Evolutionary conservation across 352 stramenopile species (phyloP), one percentile per base, ranked within the genome.

Genomic region (Globisporangium emineosum): DNA sequence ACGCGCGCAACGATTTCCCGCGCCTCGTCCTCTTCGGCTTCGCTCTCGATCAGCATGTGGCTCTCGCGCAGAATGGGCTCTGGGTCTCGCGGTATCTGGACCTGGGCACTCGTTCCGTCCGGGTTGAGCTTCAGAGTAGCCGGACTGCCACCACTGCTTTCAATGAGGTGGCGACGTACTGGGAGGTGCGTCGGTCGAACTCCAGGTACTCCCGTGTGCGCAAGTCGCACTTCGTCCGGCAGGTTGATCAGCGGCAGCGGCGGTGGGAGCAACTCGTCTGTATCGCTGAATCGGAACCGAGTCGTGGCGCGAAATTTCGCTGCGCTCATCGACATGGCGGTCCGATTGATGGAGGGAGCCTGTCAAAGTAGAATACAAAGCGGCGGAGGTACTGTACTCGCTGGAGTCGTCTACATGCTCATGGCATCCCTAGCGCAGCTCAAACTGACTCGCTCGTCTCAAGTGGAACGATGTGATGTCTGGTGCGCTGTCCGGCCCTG

Each of bases 191-290:
- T 66, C 0, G 80, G 83, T 0, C 80, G 73, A 9, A 75, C 62
- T 5, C 64, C 60, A 25, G 76, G 58, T 1, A 83, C 50, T 0
- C 83, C 83, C 0, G 83, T 87, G 25, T 69, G 59, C 17, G 76
- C 72, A 2, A 76, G 62, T 3, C 72, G 73, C 5, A 65, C 60
- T 59, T 91, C 79, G 12, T 85, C 77, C 0, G 77, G 79, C 17
- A 90, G 52, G 35, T 80, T 67, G 64, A 89, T 88, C 6, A 90
- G 70, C 0, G 83, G 83, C 13, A 90, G 59, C 10, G 82, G 80
- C 43, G 80, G 80, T 17, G 83, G 80, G 19, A 89, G 66, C 19
- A 88, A 63, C n/a, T 77, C 56, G 40, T 76, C 73, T 23, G 30
- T 73, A 13, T 45, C 56, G 19, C 55, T 64, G 13, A 70, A 57